A percentile compares a stretch with the other conserved stretches of the same genome.
Conservation (phyloP, 257 asterid species). For the Solanum verrucosum region DNA sequence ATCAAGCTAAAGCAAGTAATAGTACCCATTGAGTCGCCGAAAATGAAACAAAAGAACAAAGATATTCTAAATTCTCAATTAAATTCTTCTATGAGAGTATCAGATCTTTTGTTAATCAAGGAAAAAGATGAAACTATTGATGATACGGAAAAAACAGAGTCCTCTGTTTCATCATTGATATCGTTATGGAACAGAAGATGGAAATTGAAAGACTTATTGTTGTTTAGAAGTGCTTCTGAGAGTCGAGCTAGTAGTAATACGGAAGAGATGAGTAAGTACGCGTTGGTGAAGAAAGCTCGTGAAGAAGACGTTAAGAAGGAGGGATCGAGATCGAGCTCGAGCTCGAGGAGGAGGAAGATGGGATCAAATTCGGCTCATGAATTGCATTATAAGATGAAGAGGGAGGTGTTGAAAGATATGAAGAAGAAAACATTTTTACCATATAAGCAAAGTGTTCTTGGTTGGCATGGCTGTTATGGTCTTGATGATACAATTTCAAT, state of each 20-base stretch:
- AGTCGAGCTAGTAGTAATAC: conserved; percentile 37
- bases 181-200: conserved; percentile 51
- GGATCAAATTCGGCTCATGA: conserved; percentile 54
- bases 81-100: conserved; percentile 28
- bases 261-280: conserved; percentile 30
- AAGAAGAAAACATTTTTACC: conserved; percentile 72
- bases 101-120: conserved; percentile 29
- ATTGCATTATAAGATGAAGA: conserved; percentile 59
- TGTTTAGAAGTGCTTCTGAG: conserved; percentile 91
- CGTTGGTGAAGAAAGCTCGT: conserved; percentile 5
- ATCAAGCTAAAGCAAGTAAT: conserved; percentile 26
- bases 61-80: conserved; percentile 10
- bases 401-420: conserved; percentile 67
- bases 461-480: conserved; percentile 79
- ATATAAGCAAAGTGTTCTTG: conserved; percentile 57
- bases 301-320: conserved; percentile 30
- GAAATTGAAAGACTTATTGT: conserved; percentile 66
- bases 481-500: conserved; percentile 29
- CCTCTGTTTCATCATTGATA: conserved; percentile 16
- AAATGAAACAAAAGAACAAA: conserved; percentile 24
- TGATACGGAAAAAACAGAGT: conserved; percentile 3
- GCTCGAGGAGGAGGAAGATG: conserved; percentile 24
- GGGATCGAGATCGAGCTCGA: conserved; percentile 58
- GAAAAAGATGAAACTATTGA: conserved; percentile 1
- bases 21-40: conserved; percentile 32